phyloP scores from a whole-genome alignment of 768 basidiomycete genomes.

The Termitomyces sp. region DNA sequence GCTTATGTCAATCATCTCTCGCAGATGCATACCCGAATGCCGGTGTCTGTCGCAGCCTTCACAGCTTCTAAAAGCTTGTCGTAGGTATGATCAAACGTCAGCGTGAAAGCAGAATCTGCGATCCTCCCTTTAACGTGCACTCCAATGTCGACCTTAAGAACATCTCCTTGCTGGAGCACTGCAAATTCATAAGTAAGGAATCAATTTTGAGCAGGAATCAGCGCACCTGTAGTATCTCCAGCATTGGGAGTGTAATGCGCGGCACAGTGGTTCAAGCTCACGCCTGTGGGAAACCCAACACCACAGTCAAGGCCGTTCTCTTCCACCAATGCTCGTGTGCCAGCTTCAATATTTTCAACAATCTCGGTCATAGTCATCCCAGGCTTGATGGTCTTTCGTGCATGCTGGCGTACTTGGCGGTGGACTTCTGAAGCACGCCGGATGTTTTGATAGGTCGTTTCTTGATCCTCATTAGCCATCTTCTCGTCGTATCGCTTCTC shows the following conservation, averaged over 20 bases:
- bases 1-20: not conserved
- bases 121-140: constrained; percentile 98
- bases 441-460: constrained; percentile 83
- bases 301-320: constrained; percentile 82
- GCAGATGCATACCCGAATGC: constrained; percentile 55
- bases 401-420: constrained; percentile 81
- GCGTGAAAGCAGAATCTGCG: constrained; percentile 91
- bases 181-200: not conserved
- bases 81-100: constrained; percentile 85
- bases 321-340: constrained; percentile 87
- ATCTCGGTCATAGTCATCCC: constrained; percentile 96
- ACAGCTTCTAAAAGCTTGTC: constrained; percentile 87
- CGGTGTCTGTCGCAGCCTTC: constrained; percentile 90
- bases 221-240: constrained; percentile 76
- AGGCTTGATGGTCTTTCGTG: constrained; percentile 78
- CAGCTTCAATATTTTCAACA: constrained; percentile 88
- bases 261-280: constrained; percentile 91
- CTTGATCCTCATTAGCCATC: constrained; percentile 71
- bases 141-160: constrained; percentile 95
- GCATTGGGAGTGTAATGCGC: constrained; percentile 97
- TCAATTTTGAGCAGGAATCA: not conserved
- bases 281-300: constrained; percentile 93
- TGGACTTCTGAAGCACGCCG: constrained; percentile 95
- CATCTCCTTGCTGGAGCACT: constrained; percentile 40
- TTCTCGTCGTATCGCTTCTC: constrained; percentile 85